These are phyloP conservation scores for Starmera amethionina DNA, from an alignment of 805 yeast genomes.

Conservation along the genomic window DNA sequence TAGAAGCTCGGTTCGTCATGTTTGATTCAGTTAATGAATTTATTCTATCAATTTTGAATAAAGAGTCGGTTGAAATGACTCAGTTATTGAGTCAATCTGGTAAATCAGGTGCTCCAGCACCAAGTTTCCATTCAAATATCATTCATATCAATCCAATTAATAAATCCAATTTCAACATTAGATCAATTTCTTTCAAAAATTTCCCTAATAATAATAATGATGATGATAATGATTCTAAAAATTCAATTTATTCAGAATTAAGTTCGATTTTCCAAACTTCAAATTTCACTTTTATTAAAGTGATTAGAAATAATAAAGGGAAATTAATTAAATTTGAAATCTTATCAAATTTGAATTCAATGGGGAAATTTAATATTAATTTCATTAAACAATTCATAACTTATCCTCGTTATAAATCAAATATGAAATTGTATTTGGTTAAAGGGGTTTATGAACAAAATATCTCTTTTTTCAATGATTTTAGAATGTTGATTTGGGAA, in stretches of 20 bases:
- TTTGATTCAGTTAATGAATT: conserved; percentile 15
- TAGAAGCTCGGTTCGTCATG: conserved; percentile 17
- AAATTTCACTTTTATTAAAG: conserved; percentile 25
- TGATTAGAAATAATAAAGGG: conserved; percentile 29
- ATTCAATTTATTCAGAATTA: conserved; percentile 9
- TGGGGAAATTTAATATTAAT: conserved; percentile 7
- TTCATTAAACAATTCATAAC: conserved; percentile 29
- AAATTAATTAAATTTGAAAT: conserved; percentile 28
- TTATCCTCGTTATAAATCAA: conserved; percentile 33
- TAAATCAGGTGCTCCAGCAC: neutral
- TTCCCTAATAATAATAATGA: too few relatives aligned
- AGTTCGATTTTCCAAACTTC: conserved; percentile 9
- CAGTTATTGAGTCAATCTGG: neutral
- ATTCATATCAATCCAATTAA: neutral
- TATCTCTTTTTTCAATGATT: conserved; percentile 19
- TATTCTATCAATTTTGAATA: conserved; percentile 11
- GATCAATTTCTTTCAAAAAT: too few relatives aligned
- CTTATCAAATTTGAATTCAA: conserved; percentile 7
- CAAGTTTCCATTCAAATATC: neutral
- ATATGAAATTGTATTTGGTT: conserved; percentile 30
- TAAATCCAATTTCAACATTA: too few relatives aligned
- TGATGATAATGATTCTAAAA: neutral
- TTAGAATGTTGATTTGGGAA: conserved; percentile 21
- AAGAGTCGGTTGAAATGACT: neutral
- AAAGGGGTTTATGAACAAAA: conserved; percentile 15